Evolutionary conservation across 371 early-diverging fungal species (phyloP), one percentile per base, ranked within the genome.

Genomic region (Fennellomyces sp.): DNA sequence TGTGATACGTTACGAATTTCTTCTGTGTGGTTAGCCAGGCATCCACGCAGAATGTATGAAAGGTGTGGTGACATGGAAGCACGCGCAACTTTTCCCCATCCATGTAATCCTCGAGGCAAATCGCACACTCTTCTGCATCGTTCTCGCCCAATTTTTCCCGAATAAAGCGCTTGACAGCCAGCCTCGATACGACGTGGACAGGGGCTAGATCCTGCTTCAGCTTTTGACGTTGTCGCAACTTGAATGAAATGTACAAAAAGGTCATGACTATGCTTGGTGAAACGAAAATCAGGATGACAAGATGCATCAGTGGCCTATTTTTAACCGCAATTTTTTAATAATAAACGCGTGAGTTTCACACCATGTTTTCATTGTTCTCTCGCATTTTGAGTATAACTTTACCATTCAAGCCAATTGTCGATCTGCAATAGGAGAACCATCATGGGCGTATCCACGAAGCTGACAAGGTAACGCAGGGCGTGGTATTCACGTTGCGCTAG

Each of bases 21-120:
- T 93, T 91, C 59, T 88, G 80, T 0, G 88, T 91, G 1, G 89
- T 91, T 19, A 93, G 78, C 93, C 93, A 92, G 29, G 82, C 84
- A 59, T 96, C 97, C 31, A 98, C 90, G 75, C 99, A 99, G 5
- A 76, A 78, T 36, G 84, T 77, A 68, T 99, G 99, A 71, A 94
- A 99, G 51, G 83, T 83, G 70, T 99, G 99, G 28, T 76, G 75
- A 73, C 99, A 99, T 1, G 92, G 91, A 52, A 99, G 73, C 12
- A 88, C 76, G 8, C 97, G 74, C 28, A 97, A 67, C 56, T 85
- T 79, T 25, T 93, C 93, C 5, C 88, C 91, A 29, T 88, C 86
- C 27, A 79, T 75, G 75, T 91, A 98, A 53, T 93, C 94, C 25
- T 94, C 94, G 57, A 98, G 76, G 76, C 99, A 99, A 42, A 99